These are phyloP conservation scores for Hypoxylon sp. DNA, from an alignment of 2,329 filamentous ascomycete species.

Conservation along the genomic window DNA sequence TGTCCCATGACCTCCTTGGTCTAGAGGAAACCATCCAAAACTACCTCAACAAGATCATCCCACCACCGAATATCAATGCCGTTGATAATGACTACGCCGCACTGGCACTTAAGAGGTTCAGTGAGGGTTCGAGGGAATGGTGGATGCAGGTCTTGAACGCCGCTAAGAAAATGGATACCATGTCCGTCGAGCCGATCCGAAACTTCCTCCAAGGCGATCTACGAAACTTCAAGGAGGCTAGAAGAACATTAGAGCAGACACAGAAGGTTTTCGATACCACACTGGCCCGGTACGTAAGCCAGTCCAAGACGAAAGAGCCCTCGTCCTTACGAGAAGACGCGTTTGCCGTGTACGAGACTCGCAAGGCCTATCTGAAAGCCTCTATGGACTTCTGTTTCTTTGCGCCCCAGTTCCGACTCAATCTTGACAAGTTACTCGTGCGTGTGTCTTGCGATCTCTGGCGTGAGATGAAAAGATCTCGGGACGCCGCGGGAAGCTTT, in stretches of 20 bases:
- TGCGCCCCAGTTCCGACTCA: conserved; percentile 86
- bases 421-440: conserved; percentile 89
- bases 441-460: conserved; percentile 88
- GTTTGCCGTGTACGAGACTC: conserved; percentile 93
- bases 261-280: conserved; percentile 89
- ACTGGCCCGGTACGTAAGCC: conserved; percentile 83
- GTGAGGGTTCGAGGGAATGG: conserved; percentile 88
- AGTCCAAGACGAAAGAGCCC: conserved; percentile 94
- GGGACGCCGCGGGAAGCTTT: conserved; percentile 76
- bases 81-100: conserved; percentile 97
- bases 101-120: conserved; percentile 85
- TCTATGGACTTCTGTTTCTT: conserved; percentile 94
- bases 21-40: conserved; percentile 85
- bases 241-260: conserved; percentile 80
- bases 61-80: conserved; percentile 80
- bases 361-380: conserved; percentile 90
- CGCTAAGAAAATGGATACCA: conserved; percentile 82
- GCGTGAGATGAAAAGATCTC: conserved; percentile 83
- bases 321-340: conserved; percentile 94
- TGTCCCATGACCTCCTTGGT: conserved; percentile 74
- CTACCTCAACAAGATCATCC: conserved; percentile 83
- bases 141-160: conserved; percentile 83
- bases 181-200: conserved; percentile 86
- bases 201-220: conserved; percentile 84
- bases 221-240: conserved; percentile 86